Conservation (phyloP, 106 monocot genomes). For the Dendrobium catenatum region DNA sequence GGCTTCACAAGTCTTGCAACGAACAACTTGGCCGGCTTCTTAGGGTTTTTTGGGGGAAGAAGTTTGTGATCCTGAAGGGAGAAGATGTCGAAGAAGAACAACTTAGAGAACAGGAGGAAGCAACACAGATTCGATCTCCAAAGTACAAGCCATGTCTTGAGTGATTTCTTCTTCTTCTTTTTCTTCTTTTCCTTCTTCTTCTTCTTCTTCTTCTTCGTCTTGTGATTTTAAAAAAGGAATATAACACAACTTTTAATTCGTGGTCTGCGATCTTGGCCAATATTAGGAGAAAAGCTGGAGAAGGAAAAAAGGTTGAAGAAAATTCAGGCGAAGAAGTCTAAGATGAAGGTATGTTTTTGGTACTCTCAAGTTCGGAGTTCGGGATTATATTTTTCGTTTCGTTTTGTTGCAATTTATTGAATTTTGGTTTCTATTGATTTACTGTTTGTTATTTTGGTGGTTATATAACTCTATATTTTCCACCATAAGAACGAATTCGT, state of each 20-base stretch:
- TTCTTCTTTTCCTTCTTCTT: not conserved
- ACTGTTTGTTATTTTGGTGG: not conserved
- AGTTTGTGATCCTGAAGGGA: not conserved
- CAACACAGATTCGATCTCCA: conserved; percentile 79
- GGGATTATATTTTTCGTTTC: not conserved
- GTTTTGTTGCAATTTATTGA: not conserved
- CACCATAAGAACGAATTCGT: not conserved
- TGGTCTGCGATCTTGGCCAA: not conserved
- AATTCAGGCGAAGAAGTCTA: conserved; percentile 64
- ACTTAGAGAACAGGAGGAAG: conserved; percentile 57
- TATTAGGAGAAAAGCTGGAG: conserved; percentile 53
- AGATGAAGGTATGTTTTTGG: conserved; percentile 62
- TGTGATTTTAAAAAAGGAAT: not conserved
- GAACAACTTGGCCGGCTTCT: not conserved
- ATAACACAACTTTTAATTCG: not conserved
- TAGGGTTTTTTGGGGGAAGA: not conserved
- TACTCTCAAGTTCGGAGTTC: not conserved
- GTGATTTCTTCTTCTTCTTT: not conserved
- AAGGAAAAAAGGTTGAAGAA: conserved; percentile 56
- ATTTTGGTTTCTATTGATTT: not conserved
- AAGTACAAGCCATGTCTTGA: conserved; percentile 19
- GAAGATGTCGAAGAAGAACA: conserved; percentile 94
- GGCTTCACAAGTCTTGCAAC: no score
- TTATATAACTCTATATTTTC: not conserved
- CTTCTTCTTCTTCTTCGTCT: not conserved